Base-by-base conservation (phyloP, 75 land plant species). In the Selaginella tamariscina region DNA sequence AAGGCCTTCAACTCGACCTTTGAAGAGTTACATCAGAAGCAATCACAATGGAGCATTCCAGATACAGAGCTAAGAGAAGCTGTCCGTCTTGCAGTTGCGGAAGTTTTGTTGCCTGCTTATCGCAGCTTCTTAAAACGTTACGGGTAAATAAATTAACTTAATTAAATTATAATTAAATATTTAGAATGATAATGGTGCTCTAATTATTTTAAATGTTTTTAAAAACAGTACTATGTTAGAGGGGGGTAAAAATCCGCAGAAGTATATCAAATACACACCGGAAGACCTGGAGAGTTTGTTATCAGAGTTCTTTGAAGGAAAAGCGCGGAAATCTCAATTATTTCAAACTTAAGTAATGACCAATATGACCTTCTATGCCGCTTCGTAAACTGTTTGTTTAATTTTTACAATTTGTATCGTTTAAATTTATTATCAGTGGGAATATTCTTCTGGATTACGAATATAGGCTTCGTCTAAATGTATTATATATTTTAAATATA, bases 201-300 rank as follows among this genome's bases (percentile, higher is more conserved):
- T 49, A 11, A 11, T 20, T 11, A 49, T 49, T 20, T n/a, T n/a
- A n/a, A n/a, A 49, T 49, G 54, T 11, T 49, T 49, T 49, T 49
- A 49, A 11, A 27, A 23, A 23, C 62, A 59, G 62, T 8, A 5
- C 62, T 59, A n/a, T n/a, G 21, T n/a, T 59, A 23, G 62, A 59
- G 21, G 26, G 26, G 8, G 21, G 27, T 2, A 59, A 59, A 27
- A 59, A 59, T n/a, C 24, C 62, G 8, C 24, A 59, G 8, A 59
- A 59, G 62, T 59, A 59, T n/a, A 59, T 59, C 26, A 59, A 59
- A n/a, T 59, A 59, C 26, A 59, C 62, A 59, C 24, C 62, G 18
- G 62, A 59, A 59, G 62, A 59, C n/a, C n/a, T 59, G 21, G 62
- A 59, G 26, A 21, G 23, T 9, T 26, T 59, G 21, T 21, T 59